Evolutionary conservation across 352 stramenopile species (phyloP).

Genomic region (Poterioochromonas sp.): DNA sequence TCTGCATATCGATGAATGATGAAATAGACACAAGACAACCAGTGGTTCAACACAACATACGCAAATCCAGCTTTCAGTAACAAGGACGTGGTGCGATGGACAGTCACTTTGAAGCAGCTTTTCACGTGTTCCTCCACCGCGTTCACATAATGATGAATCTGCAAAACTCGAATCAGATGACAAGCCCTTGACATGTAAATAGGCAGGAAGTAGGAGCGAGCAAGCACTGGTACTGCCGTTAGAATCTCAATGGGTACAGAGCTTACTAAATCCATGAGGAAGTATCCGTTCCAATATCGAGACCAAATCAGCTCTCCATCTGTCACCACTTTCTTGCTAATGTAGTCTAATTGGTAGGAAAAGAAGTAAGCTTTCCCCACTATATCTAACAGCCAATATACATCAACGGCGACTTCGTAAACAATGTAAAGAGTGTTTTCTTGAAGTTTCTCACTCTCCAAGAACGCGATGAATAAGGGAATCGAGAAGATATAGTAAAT

Average conservation of each 20-base stretch:
- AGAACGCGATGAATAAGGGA: not conserved
- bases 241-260: not conserved
- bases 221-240: not conserved
- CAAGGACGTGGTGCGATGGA: no score
- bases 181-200: not conserved
- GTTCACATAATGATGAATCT: not conserved
- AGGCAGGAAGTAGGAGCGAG: not conserved
- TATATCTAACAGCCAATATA: not conserved
- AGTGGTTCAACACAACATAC: not conserved
- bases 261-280: not conserved
- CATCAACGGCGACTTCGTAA: not conserved
- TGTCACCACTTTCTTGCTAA: not conserved
- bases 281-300: not conserved
- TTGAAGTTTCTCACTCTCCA: not conserved
- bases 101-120: not conserved
- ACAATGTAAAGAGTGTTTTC: not conserved
- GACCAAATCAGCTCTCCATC: not conserved
- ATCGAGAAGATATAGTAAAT: slow-evolving; percentile 12
- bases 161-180: not conserved
- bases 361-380: not conserved
- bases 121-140: not conserved
- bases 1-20: not conserved
- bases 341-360: not conserved
- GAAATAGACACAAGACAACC: not conserved
- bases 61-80: no score